phyloP scores from a whole-genome alignment of 2,329 filamentous ascomycete genomes.

The Diplocarpon rosae region DNA sequence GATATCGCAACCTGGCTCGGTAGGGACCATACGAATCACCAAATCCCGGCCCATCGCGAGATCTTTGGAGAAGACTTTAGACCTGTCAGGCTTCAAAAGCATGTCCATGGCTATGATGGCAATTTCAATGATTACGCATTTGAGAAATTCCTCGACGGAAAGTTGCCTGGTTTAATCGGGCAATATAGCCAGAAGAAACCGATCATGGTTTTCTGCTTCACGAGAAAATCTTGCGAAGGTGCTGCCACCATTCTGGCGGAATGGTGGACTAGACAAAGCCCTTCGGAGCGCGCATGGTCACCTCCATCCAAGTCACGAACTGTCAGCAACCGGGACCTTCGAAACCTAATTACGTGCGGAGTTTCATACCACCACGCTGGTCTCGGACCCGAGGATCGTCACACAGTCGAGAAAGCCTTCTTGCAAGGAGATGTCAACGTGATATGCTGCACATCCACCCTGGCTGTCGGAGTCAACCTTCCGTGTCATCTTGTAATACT shows the following conservation, averaged over 20 bases:
- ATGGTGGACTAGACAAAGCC: conserved; percentile 46
- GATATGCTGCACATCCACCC: conserved; percentile 78
- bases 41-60: conserved; percentile 54
- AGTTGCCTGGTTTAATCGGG: conserved; percentile 53
- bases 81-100: conserved; percentile 64
- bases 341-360: conserved; percentile 38
- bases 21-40: conserved; percentile 44
- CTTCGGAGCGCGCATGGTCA: conserved; percentile 50
- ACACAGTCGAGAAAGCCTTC: conserved; percentile 56
- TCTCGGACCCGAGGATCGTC: conserved; percentile 52
- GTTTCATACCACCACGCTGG: conserved; percentile 80
- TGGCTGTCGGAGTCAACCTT: conserved; percentile 75
- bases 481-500: conserved; percentile 76
- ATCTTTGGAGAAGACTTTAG: conserved; percentile 71
- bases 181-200: conserved; percentile 62
- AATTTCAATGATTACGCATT: conserved; percentile 63
- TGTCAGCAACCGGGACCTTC: conserved; percentile 49
- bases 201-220: conserved; percentile 76
- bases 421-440: conserved; percentile 61
- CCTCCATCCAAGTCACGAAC: conserved; percentile 39
- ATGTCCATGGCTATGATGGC: conserved; percentile 61
- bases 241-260: conserved; percentile 59
- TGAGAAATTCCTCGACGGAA: conserved; percentile 55
- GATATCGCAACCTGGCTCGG: conserved; percentile 77
- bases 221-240: conserved; percentile 54